Conservation (phyloP, 371 early-diverging fungal species). For the Mortierella sp. region DNA sequence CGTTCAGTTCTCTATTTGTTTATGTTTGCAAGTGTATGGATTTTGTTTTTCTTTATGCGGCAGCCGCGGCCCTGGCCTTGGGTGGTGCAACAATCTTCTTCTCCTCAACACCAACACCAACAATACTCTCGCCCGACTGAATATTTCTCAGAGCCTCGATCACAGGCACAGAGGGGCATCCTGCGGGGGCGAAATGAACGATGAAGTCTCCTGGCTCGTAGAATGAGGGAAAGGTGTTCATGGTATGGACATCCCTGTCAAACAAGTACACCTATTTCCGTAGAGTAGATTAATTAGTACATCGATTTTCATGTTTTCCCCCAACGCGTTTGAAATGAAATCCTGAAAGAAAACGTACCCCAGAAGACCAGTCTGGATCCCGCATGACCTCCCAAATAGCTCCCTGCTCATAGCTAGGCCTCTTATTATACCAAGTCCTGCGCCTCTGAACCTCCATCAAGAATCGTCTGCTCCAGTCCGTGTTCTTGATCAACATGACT, state of each 20-base stretch:
- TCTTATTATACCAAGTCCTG: constrained; percentile 61
- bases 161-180: constrained; percentile 71
- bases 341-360: constrained; percentile 31
- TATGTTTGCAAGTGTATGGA: neutral
- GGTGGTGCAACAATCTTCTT: neutral
- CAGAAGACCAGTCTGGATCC: constrained; percentile 47
- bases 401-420: constrained; percentile 68
- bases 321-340: neutral
- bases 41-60: neutral
- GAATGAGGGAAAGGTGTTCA: constrained; percentile 69
- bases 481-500: constrained; percentile 73
- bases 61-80: neutral
- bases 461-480: constrained; percentile 69
- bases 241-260: constrained; percentile 70
- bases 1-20: neutral
- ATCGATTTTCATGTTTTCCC: neutral
- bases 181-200: constrained; percentile 75
- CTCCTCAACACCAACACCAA: neutral
- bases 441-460: constrained; percentile 65
- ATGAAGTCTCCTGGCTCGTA: constrained; percentile 72
- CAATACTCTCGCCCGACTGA: constrained; percentile 13
- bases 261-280: constrained; percentile 60
- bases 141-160: constrained; percentile 61
- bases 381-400: constrained; percentile 75
- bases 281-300: constrained; percentile 8